Evolutionary conservation across 2,329 filamentous ascomycete genomes (phyloP).

Genomic region (Pseudogymnoascus sp.): DNA sequence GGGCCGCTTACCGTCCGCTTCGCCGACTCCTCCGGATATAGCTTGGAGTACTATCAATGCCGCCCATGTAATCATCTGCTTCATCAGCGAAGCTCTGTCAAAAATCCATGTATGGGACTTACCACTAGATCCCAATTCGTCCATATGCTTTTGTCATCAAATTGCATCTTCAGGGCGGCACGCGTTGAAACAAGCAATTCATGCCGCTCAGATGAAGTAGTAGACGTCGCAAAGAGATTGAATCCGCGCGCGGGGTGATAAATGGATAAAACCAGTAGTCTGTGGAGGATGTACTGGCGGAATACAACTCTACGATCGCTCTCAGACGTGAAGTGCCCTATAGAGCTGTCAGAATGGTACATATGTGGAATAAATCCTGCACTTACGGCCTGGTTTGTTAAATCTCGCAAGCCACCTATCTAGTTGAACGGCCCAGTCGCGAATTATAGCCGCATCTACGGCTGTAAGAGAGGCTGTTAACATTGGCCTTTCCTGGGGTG

Average conservation of each 20-base stretch:
- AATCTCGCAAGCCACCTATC: conserved; percentile 36
- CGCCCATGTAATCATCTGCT: conserved; percentile 36
- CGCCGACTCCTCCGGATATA: conserved; percentile 32
- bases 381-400: conserved; percentile 18
- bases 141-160: conserved; percentile 35
- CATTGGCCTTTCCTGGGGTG: conserved; percentile 15
- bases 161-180: conserved; percentile 33
- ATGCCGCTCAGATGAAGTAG: conserved; percentile 32
- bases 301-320: conserved; percentile 31
- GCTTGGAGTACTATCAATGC: conserved; percentile 36
- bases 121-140: conserved; percentile 35
- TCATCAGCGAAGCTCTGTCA: background rate
- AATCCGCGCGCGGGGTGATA: conserved; percentile 35
- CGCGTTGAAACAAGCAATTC: conserved; percentile 35
- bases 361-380: background rate
- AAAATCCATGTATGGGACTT: background rate
- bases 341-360: background rate
- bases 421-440: conserved; percentile 34
- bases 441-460: conserved; percentile 33
- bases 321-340: conserved; percentile 25
- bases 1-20: conserved; percentile 28
- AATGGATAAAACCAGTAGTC: conserved; percentile 35
- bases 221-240: conserved; percentile 31
- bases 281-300: conserved; percentile 35
- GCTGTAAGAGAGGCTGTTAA: conserved; percentile 29